These are phyloP conservation scores for Botryotinia calthae DNA, from an alignment of 2,329 filamentous ascomycete species.

Conservation along the genomic window DNA sequence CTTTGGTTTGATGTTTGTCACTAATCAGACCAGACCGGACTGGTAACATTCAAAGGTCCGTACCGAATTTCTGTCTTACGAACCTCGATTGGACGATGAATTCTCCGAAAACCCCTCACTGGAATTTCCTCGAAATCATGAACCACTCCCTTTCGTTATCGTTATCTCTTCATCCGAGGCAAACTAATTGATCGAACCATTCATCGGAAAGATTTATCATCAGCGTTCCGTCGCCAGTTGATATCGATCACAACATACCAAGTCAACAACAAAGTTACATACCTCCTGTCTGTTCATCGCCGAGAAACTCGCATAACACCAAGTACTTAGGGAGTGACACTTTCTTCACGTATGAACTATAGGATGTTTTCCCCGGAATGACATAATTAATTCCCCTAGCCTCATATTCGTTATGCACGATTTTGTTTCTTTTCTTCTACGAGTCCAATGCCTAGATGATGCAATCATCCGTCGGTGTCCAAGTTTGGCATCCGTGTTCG, in stretches of 20 bases:
- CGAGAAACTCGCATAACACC: neutral
- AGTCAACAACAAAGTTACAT: neutral
- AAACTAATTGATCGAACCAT: neutral
- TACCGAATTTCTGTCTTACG: neutral
- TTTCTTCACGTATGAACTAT: neutral
- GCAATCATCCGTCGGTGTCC: constrained; percentile 13
- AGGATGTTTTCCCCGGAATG: neutral
- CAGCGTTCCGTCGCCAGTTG: too few relatives aligned
- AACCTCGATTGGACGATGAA: neutral
- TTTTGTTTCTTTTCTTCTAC: neutral
- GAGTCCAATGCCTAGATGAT: constrained; percentile 3
- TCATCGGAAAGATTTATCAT: neutral
- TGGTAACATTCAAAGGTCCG: constrained; percentile 10
- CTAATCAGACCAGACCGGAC: neutral
- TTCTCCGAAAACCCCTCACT: neutral
- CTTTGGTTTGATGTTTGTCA: neutral
- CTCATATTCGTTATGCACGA: neutral
- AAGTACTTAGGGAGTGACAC: neutral
- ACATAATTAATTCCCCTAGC: neutral
- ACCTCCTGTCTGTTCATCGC: neutral
- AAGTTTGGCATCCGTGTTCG: neutral
- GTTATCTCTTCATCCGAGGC: neutral
- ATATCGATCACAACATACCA: neutral
- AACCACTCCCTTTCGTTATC: neutral
- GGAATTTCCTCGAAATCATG: neutral